phyloP scores from a whole-genome alignment of 805 yeast species.

The Candida succiphila region DNA sequence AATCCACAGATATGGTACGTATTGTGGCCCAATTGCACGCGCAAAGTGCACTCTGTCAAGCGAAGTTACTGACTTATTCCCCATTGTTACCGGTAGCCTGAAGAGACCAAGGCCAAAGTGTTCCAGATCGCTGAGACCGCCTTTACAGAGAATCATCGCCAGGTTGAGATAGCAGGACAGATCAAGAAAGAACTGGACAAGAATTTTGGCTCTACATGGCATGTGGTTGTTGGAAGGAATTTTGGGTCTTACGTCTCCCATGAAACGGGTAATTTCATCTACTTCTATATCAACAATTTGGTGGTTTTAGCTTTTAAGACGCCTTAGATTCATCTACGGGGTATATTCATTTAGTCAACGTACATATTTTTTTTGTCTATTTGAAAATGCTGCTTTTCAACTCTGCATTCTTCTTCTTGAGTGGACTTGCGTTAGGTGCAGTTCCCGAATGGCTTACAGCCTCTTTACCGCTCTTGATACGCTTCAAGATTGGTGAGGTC shows the following conservation, averaged over 20 bases:
- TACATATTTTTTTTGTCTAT: not conserved
- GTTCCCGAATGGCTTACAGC: slow-evolving; percentile 1
- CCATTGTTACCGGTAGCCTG: slow-evolving; percentile 30
- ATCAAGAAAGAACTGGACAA: slow-evolving; percentile 59
- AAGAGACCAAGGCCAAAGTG: slow-evolving; percentile 41
- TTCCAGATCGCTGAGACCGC: slow-evolving; percentile 38
- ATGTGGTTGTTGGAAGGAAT: slow-evolving; percentile 69
- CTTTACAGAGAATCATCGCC: slow-evolving; percentile 26
- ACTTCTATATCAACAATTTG: slow-evolving; percentile 58
- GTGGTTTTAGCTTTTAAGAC: slow-evolving; percentile 68
- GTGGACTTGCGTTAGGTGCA: slow-evolving; percentile 9
- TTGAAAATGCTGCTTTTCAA: slow-evolving; percentile 12
- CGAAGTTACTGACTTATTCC: too few relatives aligned
- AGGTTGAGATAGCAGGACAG: slow-evolving; percentile 55
- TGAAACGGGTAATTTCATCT: slow-evolving; percentile 58
- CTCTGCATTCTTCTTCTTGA: slow-evolving; percentile 11
- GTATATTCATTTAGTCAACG: not conserved
- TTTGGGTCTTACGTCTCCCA: slow-evolving; percentile 78
- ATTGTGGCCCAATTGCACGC: too few relatives aligned
- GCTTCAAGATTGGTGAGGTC: slow-evolving; percentile 6
- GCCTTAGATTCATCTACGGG: slow-evolving; percentile 24
- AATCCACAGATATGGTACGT: slow-evolving; percentile 20
- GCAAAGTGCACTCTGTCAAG: too few relatives aligned
- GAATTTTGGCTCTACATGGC: slow-evolving; percentile 66
- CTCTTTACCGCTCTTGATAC: not conserved